A percentile compares a stretch with the other conserved stretches of the same genome.
These are phyloP conservation scores for Ogataea henricii DNA, from an alignment of 805 yeast genomes.

Conservation along the genomic window DNA sequence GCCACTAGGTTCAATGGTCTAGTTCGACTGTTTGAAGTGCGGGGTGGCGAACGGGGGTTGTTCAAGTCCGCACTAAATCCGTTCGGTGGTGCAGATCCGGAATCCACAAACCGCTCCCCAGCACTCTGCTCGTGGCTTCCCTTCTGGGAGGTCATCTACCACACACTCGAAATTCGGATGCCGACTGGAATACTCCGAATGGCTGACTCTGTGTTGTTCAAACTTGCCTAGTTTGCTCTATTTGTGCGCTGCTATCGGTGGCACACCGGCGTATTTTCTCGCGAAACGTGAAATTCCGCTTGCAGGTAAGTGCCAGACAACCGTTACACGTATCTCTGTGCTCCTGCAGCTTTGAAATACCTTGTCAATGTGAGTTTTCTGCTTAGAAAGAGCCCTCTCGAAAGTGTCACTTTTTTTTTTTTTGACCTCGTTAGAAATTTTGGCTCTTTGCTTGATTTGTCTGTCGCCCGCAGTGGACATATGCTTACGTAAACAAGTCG, in stretches of 20 bases:
- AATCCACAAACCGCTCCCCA: not conserved
- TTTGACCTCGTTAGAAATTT: not conserved
- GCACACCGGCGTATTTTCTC: not conserved
- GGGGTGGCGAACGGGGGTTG: constrained; percentile 2
- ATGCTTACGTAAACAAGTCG: not conserved
- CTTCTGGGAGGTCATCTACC: constrained; percentile 3
- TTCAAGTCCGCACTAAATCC: not conserved
- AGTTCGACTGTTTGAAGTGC: constrained; percentile 8
- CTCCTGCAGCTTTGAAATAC: not conserved
- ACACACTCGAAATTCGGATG: not conserved
- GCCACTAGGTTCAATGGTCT: constrained; percentile 21
- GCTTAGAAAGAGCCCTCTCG: not conserved
- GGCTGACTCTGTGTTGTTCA: not conserved
- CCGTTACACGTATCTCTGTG: not conserved
- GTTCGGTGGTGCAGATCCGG: not conserved
- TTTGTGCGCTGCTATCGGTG: not conserved
- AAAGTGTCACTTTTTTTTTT: constrained; percentile 2
- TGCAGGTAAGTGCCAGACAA: not conserved
- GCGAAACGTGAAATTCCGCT: too few species aligned
- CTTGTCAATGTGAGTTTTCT: not conserved
- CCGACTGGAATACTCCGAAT: not conserved
- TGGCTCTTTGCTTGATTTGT: constrained; percentile 6
- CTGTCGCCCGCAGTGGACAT: not conserved
- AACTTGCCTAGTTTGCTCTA: not conserved
- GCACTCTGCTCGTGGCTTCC: constrained; percentile 1